These are phyloP conservation scores for Sporisorium exsertum DNA, from an alignment of 1,284 basidiomycete species.

Conservation along the genomic window DNA sequence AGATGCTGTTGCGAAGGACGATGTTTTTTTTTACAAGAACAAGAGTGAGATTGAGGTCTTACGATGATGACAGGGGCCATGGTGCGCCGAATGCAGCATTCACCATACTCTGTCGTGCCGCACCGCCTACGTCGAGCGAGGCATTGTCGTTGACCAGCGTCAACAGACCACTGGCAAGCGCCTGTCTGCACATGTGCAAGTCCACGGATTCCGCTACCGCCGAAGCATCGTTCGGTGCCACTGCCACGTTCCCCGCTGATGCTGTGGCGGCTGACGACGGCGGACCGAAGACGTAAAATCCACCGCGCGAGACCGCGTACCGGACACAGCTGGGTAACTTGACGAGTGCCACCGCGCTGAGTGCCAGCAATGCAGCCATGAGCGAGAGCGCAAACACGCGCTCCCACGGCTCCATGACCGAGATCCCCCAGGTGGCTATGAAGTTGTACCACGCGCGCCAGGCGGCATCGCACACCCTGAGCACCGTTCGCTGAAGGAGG, in stretches of 20 bases:
- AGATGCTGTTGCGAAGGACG: not conserved
- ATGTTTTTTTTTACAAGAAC: too few relatives aligned
- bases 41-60: not conserved
- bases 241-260: not conserved
- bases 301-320: not conserved
- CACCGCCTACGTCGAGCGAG: not conserved
- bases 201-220: not conserved
- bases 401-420: conserved; percentile 35
- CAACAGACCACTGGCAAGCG: not conserved
- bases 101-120: not conserved
- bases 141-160: not conserved
- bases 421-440: conserved; percentile 10
- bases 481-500: not conserved
- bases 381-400: conserved; percentile 12
- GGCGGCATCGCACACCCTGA: not conserved
- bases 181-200: not conserved
- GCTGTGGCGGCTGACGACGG: too few relatives aligned
- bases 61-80: not conserved
- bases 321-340: not conserved
- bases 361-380: not conserved
- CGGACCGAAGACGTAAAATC: conserved; percentile 4
- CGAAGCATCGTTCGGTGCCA: too few relatives aligned
- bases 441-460: conserved; percentile 13
- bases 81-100: not conserved
- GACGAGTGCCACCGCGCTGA: not conserved